Base-by-base conservation (phyloP, 176 grass and related monocot species). In the Raddia distichophylla region DNA sequence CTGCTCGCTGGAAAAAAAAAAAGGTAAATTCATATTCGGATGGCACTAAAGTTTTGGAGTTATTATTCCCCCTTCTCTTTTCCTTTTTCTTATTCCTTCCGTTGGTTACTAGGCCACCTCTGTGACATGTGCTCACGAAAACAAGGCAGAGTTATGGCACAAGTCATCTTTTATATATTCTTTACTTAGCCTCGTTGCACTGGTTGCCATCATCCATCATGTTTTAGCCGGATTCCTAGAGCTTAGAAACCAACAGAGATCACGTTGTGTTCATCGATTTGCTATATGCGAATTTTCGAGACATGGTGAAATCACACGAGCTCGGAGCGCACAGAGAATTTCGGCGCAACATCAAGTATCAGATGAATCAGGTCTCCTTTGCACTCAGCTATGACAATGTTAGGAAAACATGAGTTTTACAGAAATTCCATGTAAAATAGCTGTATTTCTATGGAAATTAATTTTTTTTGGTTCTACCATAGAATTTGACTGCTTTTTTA, bases 11-110 rank as follows among this genome's bases (percentile, higher is more conserved):
- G 13, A 27, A 0, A 27, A 27, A n/a, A n/a, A 4, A 35, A 76
- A 87, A 76, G 70, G 55, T 13, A 16, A 79, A 33, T 75, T 67
- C 22, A 56, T 78, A 79, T 46, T 71, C 60, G 17, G 49, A 55
- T 45, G 73, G 46, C 78, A 46, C 56, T 62, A 42, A 82, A 18
- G 64, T 64, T 82, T 82, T 82, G 79, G 67, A 77, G 48, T 69
- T 48, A 56, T 76, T 63, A 69, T 55, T 58, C 18, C 48, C 37
- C 5, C 7, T 13, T 57, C 48, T 5, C 18, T 53, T 61, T 46
- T 13, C 0, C 50, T 80, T 86, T 74, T 66, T 32, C 18, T 69
- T 76, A 77, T 82, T 70, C 64, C 56, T 87, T 82, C 64, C 47
- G 55, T 87, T 19, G 34, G 71, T 33, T 7, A 50, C 71, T 9